Conservation (phyloP, 2,329 filamentous ascomycete genomes). For the Talaromyces sp. region DNA sequence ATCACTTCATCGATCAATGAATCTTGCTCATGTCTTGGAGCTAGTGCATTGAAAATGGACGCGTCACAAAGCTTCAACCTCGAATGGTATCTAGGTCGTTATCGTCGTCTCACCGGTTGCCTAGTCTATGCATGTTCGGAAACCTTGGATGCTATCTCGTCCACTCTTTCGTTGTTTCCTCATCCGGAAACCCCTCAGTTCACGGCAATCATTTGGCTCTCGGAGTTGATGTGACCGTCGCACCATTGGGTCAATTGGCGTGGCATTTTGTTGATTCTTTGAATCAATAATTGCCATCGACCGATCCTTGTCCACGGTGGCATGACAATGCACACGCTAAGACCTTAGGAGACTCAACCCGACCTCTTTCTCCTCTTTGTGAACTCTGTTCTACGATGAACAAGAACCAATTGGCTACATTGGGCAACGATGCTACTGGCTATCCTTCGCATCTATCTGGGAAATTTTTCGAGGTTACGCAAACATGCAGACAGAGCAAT, state of each 20-base stretch:
- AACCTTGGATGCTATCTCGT: conserved; percentile 38
- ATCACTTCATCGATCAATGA: conserved; percentile 29
- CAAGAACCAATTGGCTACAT: conserved; percentile 12
- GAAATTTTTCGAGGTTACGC: not conserved
- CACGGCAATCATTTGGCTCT: conserved; percentile 17
- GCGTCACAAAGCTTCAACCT: conserved; percentile 35
- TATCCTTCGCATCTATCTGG: not conserved
- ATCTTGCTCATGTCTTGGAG: conserved; percentile 30
- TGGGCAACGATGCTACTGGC: not conserved
- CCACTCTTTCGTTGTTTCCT: conserved; percentile 29
- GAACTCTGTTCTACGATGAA: conserved; percentile 3
- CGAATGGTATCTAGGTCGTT: conserved; percentile 27
- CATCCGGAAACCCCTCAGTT: conserved; percentile 39
- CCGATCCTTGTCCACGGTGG: conserved; percentile 11
- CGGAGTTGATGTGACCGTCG: conserved; percentile 12
- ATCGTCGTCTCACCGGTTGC: conserved; percentile 34
- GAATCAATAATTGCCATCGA: conserved; percentile 12
- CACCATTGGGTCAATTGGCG: conserved; percentile 9
- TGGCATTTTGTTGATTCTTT: not conserved
- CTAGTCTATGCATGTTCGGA: conserved; percentile 36
- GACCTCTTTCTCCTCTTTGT: conserved; percentile 7
- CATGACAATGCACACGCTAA: conserved; percentile 14
- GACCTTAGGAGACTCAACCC: not conserved
- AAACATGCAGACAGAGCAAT: conserved; percentile 6
- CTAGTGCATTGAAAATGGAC: conserved; percentile 35